phyloP scores from a whole-genome alignment of 805 yeast genomes.

The Gaillardinia entomophila region DNA sequence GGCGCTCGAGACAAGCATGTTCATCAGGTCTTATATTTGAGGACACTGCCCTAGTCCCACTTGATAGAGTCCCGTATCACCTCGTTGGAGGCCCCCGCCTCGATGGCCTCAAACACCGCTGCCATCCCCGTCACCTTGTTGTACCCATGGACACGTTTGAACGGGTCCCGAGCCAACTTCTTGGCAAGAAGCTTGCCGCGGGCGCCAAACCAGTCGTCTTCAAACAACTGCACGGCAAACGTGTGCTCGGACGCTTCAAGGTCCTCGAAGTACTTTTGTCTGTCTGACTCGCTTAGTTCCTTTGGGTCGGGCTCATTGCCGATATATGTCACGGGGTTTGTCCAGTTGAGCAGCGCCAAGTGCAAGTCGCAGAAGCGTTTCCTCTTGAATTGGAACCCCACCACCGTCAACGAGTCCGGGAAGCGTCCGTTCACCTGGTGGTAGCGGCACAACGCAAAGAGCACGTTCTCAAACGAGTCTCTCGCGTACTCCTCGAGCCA shows the following conservation, averaged over 20 bases:
- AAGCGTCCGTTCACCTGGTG: slow-evolving; percentile 39
- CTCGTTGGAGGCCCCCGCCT: too few species aligned
- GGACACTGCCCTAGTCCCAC: too few species aligned
- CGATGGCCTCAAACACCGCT: too few species aligned
- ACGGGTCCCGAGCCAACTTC: slow-evolving; percentile 54
- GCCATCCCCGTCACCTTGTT: too few species aligned
- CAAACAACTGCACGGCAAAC: slow-evolving; percentile 51
- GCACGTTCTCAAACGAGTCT: slow-evolving; percentile 74
- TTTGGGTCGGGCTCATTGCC: slow-evolving; percentile 55
- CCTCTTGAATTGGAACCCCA: slow-evolving; percentile 73
- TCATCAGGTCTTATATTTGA: too few species aligned
- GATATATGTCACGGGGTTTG: slow-evolving; percentile 36
- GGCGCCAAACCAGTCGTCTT: slow-evolving; percentile 54
- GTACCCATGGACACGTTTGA: slow-evolving; percentile 37
- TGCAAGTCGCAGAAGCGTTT: slow-evolving; percentile 53
- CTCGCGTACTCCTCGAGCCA: slow-evolving; percentile 66
- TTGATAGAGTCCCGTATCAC: too few species aligned
- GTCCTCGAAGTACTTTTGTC: slow-evolving; percentile 39
- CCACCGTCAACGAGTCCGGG: slow-evolving; percentile 50
- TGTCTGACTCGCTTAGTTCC: slow-evolving; percentile 12
- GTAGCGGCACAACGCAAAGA: slow-evolving; percentile 54
- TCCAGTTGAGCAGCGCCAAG: slow-evolving; percentile 28
- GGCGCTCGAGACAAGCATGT: too few species aligned
- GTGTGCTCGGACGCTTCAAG: slow-evolving; percentile 43
- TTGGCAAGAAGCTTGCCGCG: slow-evolving; percentile 40